Base-by-base conservation (phyloP, 1,284 basidiomycete species). In the Cryptococcus maquisensis region DNA sequence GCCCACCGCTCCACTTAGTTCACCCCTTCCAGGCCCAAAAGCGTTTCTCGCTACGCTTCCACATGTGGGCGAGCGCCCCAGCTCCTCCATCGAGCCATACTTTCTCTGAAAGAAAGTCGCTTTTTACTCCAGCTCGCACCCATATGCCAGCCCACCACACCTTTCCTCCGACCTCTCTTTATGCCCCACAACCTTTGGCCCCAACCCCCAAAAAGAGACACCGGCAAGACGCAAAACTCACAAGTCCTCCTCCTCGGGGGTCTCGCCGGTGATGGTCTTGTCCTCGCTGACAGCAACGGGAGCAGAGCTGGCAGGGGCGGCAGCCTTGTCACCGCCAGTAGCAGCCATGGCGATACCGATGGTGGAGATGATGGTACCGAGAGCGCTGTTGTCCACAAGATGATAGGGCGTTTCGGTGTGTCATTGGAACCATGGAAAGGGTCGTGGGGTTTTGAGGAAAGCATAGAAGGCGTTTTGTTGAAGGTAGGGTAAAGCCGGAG, bases 281-380 rank as follows among this genome's bases (percentile, higher is more conserved):
- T 66, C 56, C 53, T 67, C 47, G 49, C 62, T 49, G 48, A 69
- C 52, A 44, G 64, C 49, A 10, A 60, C 56, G 13, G 62, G 56
- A 24, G 54, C 53, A 9, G 51, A 47, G 20, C 58, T 32, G 8
- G 47, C 41, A 16, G 60, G 35, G 7, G 60, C 49, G 10, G 62
- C 36, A 54, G 62, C 59, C 42, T 74, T 66, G 21, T 60, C 64
- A 23, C 71, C 69, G 20, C 67, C 62, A n/a, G 61, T 56, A 16
- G 66, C 51, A 26, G 61, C 59, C 36, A 69, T 55, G 57, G 69
- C 69, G 51, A 69, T 67, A 51, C 62, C 69, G 56, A 65, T 64
- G 43, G 71, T 68, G 24, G 61, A 47, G 63, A 68, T 49, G 56
- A 75, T 69, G 45, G 73, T 75, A 63, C 66, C 69, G 58, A 75